Base-by-base conservation (phyloP, 768 basidiomycete genomes). In the Hericium rajendrae region DNA sequence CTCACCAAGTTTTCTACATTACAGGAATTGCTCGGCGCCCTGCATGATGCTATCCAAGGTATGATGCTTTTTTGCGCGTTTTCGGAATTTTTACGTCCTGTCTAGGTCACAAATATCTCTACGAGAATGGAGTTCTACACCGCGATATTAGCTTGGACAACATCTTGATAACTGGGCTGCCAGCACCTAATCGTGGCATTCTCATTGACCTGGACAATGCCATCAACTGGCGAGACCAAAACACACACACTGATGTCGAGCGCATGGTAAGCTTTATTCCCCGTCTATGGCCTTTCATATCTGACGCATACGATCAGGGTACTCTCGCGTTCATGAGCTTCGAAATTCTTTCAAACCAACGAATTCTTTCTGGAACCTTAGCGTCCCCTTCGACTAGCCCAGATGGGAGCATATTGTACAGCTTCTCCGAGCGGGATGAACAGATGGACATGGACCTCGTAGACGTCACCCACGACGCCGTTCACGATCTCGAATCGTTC, bases 131-230 rank as follows among this genome's bases (percentile, higher is more conserved):
- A 2, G 10, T 58, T 13, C 46, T 58, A 15, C 57, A 58, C 53
- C 11, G 57, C 10, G 57, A 58, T 24, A 40, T 58, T 4, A 57
- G 56, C 38, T 6, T 26, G 3, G 52, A 37, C 10, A 57, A 57
- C 22, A 48, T 57, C 1, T 10, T 53, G 13, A 43, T 57, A 9
- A 41, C 43, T 6, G 11, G 24, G 18, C 49, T 20, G 8, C 24
- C 49, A 24, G 24, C n/a, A 26, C 49, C 49, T 16, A 51, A 51
- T 51, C 49, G 49, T 8, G 49, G 49, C 10, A 9, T 51, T 11
- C 28, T 51, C 11, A 51, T 51, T 16, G 49, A 51, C 49, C 26
- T 51, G 8, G 49, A 51, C 20, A 20, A 51, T 15, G 49, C 8
- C 16, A 26, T 24, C 28, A 15, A 18, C 8, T 51, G 26, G 18